Evolutionary conservation across 2,329 filamentous ascomycete species (phyloP), one percentile per base, ranked within the genome.

Genomic region (Aplosporella prunicola): DNA sequence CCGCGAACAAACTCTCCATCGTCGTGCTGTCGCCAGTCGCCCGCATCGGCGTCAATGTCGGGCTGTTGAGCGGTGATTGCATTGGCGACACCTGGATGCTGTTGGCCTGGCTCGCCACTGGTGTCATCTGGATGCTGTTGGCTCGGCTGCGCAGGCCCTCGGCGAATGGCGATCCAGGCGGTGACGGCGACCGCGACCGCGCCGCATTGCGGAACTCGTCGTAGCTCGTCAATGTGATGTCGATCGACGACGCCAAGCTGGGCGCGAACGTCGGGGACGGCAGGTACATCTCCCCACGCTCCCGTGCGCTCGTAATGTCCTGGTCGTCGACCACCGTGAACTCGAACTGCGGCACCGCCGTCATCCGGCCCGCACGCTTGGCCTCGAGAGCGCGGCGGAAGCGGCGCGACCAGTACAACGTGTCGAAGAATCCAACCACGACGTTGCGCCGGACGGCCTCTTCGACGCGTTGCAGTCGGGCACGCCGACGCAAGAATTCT

Each of bases 381-480:
- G 69, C 70, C 24, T 87, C 78, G 56, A 85, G 69, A 41, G 79
- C 73, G 36, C 78, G 78, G 48, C 84, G 80, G 68, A 95, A 95
- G 47, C 76, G 73, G 29, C 88, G 78, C 26, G 81, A 78, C 78
- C 85, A 94, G 63, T 89, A 88, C 64, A 91, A 62, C 10, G 88
- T 96, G 56, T 96, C 84, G 60, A 98, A 96, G 66, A 98, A 98
- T 26, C 88, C 87, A 28, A 91, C 74, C 8, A 98, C 91, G 18
- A 88, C 78, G 45, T 89, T 83, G 41, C 93, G 78, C 41, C 86
- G 82, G 28, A 96, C 86, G 48, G 91, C 86, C 60, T 98, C 89
- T 51, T 98, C 86, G 1, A 98, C 89, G 43, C 89, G 81, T 57
- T 96, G 89, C 32, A 98, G 70, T 36, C 89, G 78, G 20, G 88